These are phyloP conservation scores for Dioscorea alata DNA, from an alignment of 106 monocot genomes.

Conservation along the genomic window DNA sequence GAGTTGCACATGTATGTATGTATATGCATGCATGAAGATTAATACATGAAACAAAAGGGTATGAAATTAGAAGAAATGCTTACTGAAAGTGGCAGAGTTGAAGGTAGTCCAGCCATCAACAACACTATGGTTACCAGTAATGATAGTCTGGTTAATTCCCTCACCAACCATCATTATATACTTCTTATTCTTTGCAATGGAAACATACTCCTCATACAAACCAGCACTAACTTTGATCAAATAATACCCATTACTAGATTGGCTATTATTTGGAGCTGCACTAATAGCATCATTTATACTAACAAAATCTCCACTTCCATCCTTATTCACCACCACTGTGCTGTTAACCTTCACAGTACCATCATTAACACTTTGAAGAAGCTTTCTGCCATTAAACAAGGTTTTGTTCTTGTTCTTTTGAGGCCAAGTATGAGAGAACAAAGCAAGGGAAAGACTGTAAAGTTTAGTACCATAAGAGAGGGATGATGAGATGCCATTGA, in stretches of 20 bases:
- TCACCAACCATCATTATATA: conserved; percentile 23
- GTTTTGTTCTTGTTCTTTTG: conserved; percentile 2
- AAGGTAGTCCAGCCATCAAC: conserved; percentile 14
- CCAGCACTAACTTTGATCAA: conserved; percentile 25
- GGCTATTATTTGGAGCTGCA: conserved; percentile 17
- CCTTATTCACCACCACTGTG: conserved; percentile 18
- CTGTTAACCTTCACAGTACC: conserved; percentile 1
- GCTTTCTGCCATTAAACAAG: not conserved
- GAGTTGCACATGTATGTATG: too few relatives aligned
- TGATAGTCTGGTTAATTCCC: conserved; percentile 3
- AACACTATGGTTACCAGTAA: not conserved
- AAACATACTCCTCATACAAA: conserved; percentile 28
- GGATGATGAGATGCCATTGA: conserved; percentile 6
- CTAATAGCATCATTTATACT: conserved; percentile 20
- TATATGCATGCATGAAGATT: too few relatives aligned
- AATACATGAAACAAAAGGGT: too few relatives aligned
- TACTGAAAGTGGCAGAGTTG: conserved; percentile 9
- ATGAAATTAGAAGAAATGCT: too few relatives aligned
- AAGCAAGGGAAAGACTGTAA: conserved; percentile 24
- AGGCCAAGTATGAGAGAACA: conserved; percentile 18
- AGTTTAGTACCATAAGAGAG: conserved; percentile 21
- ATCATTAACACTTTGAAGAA: not conserved
- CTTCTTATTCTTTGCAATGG: conserved; percentile 18
- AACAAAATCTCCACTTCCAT: conserved; percentile 18
- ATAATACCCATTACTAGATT: conserved; percentile 25